Conservation (phyloP, 2,329 filamentous ascomycete species). For the Catunica adiposa region DNA sequence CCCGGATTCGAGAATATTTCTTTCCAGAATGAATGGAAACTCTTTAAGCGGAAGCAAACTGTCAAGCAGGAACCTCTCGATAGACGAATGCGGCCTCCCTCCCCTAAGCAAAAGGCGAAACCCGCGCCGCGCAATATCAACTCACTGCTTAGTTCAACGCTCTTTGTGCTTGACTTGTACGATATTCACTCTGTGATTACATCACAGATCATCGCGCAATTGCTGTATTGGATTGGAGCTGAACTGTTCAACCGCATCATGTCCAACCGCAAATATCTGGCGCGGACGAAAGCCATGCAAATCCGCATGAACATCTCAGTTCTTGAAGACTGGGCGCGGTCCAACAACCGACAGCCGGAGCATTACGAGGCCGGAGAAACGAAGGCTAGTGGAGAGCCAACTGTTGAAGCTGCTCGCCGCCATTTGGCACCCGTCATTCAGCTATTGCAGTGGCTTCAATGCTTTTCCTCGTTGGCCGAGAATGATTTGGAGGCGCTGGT, state of each 20-base stretch:
- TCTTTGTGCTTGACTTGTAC: conserved; percentile 97
- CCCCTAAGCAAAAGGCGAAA: conserved; percentile 81
- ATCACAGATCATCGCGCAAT: conserved; percentile 75
- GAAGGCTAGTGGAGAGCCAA: conserved; percentile 69
- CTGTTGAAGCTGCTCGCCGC: conserved; percentile 63
- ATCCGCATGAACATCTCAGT: conserved; percentile 97
- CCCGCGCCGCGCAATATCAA: conserved; percentile 89
- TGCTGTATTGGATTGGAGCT: conserved; percentile 90
- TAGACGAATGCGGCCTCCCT: conserved; percentile 81
- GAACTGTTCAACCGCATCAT: conserved; percentile 97
- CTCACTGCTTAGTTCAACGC: conserved; percentile 80
- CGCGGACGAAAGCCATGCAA: conserved; percentile 96
- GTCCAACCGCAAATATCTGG: conserved; percentile 86
- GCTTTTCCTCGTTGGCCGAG: conserved; percentile 74
- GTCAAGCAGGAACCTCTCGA: conserved; percentile 80
- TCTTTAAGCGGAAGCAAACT: conserved; percentile 83
- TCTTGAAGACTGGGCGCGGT: conserved; percentile 86
- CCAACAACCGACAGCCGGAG: conserved; percentile 85
- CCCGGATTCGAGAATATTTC: conserved; percentile 92
- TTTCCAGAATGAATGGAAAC: conserved; percentile 97
- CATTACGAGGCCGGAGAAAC: conserved; percentile 90
- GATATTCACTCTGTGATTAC: conserved; percentile 96
- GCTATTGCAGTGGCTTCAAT: conserved; percentile 91
- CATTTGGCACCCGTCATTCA: conserved; percentile 87
- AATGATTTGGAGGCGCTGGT: conserved; percentile 82